Percentiles rank a stretch among this genome's conserved stretches.
Evolutionary conservation across 75 land plant genomes (phyloP).

Genomic region (Selaginella tamariscina): DNA sequence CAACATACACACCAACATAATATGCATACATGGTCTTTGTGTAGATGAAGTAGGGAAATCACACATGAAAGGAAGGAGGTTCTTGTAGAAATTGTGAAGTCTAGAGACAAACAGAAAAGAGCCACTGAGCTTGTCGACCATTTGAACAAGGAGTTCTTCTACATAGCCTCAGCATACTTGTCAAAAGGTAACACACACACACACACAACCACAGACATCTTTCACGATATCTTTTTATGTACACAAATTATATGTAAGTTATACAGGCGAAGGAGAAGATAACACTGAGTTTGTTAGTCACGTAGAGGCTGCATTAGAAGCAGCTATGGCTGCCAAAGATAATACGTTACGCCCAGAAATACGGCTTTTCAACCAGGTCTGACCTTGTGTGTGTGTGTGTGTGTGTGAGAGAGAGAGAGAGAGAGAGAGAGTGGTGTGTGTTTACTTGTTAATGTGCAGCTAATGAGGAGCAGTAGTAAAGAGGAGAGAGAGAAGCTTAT

Average conservation of each 20-base stretch:
- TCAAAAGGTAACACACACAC: too few relatives aligned
- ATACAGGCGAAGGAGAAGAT: not conserved
- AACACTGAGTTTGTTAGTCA: not conserved
- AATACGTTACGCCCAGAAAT: not conserved
- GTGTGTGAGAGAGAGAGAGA: too few relatives aligned
- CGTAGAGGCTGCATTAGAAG: not conserved
- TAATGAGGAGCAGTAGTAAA: not conserved
- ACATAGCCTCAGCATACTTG: not conserved
- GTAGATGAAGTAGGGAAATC: too few relatives aligned
- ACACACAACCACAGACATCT: too few relatives aligned
- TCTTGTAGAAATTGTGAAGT: not conserved
- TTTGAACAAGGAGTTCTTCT: not conserved
- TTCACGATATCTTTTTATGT: too few relatives aligned
- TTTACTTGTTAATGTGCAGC: not conserved
- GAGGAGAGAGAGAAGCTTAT: not conserved
- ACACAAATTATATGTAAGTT: too few relatives aligned
- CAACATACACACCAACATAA: too few relatives aligned
- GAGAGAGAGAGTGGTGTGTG: not conserved
- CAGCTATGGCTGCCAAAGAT: not conserved
- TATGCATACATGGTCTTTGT: too few relatives aligned
- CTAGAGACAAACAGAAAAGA: not conserved
- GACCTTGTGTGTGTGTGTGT: too few relatives aligned
- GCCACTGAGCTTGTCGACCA: not conserved
- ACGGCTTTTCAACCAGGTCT: not conserved
- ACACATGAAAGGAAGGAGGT: too few relatives aligned